Base-by-base conservation (phyloP, 208 protist species). In the Angomonas desouzai region DNA sequence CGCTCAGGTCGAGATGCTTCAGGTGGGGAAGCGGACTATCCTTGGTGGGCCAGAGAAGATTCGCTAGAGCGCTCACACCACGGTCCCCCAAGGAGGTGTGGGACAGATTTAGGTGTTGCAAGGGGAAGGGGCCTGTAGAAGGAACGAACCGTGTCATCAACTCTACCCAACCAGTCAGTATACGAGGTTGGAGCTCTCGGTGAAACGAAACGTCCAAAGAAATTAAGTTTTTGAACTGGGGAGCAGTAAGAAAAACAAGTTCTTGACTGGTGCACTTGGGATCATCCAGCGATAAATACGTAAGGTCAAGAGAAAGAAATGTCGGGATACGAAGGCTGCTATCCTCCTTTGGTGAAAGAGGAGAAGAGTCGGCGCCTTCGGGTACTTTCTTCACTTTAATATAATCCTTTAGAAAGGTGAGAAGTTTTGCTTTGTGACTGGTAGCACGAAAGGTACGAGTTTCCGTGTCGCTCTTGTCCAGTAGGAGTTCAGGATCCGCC, bases 71-170 rank as follows among this genome's bases (percentile, higher is more conserved):
- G 30, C 29, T 9, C 13, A 60, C 30, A 9, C 55, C 55, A 29
- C 20, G 25, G n/a, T 60, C 55, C 9, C 55, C 55, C 2, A 60
- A 16, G 7, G 55, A 60, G 7, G 55, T 60, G 55, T 60, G 30
- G 16, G 55, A 36, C 30, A 43, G 18, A 16, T 60, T 36, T 22
- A 60, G 7, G 20, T 16, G 9, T 23, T 51, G 45, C 18, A 51
- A 22, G 48, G 20, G 48, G 48, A 53, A 28, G 48, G 7, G 48
- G 11, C 20, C 20, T 6, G 18, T 16, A 53, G 48, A 16, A 22
- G 48, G 23, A 11, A 28, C 9, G 18, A 25, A 32, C 23, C 51
- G 51, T 57, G 20, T 3, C 9, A 51, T 13, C 20, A 13, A 13
- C 45, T 51, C 45, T 9, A 23, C 3, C 45, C 45, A 51, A 13